phyloP scores from a whole-genome alignment of 805 yeast genomes.

The Metschnikowia rubicola region DNA sequence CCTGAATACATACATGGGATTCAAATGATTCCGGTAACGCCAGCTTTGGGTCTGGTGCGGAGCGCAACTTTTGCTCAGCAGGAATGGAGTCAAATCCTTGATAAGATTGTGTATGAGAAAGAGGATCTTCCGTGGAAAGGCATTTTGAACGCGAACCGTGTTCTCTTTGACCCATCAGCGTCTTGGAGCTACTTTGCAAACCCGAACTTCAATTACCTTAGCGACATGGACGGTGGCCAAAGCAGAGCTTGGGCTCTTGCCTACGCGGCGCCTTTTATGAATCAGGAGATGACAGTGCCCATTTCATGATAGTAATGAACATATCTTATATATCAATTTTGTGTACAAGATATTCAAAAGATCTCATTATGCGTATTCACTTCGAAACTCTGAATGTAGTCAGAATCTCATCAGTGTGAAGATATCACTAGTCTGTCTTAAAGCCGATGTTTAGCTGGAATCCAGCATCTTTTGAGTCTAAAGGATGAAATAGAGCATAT shows the following conservation, averaged over 20 bases:
- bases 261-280: slow-evolving; percentile 47
- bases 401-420: too few species aligned
- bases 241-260: slow-evolving; percentile 62
- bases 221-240: slow-evolving; percentile 53
- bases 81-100: slow-evolving; percentile 23
- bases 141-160: slow-evolving; percentile 43
- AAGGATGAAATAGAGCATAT: too few species aligned
- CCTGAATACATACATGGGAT: slow-evolving; percentile 71
- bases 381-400: too few species aligned
- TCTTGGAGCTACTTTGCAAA: slow-evolving; percentile 59
- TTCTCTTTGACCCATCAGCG: slow-evolving; percentile 38
- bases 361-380: too few species aligned
- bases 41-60: slow-evolving; percentile 56
- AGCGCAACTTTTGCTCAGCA: slow-evolving; percentile 39
- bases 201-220: slow-evolving; percentile 25
- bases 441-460: too few species aligned
- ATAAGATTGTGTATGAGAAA: slow-evolving; percentile 25
- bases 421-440: too few species aligned
- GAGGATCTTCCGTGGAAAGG: slow-evolving; percentile 58
- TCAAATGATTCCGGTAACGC: slow-evolving; percentile 73
- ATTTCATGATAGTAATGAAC: not conserved
- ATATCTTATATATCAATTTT: not conserved
- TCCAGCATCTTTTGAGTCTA: too few species aligned
- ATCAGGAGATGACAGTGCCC: not conserved
- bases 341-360: too few species aligned